Percentiles rank a stretch among this genome's conserved stretches.
phyloP scores from a whole-genome alignment of 257 asterid genomes.

The Solanum chiquidenum region DNA sequence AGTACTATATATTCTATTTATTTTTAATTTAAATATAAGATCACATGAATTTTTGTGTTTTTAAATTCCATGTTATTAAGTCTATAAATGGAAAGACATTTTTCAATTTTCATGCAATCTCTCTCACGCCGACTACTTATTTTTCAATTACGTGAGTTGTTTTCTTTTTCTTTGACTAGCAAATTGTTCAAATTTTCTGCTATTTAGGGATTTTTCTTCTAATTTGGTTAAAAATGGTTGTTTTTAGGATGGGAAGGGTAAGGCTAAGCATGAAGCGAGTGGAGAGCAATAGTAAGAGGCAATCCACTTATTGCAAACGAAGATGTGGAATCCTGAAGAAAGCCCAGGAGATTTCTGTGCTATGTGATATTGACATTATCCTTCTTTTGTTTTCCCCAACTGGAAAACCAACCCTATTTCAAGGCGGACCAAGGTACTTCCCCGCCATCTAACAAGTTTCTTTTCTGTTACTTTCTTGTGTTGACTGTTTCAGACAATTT shows the following conservation, averaged over 20 bases:
- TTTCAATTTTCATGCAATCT: background rate
- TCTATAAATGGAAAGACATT: background rate
- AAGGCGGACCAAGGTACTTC: conserved; percentile 59
- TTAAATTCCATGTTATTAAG: background rate
- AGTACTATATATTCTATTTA: too few relatives aligned
- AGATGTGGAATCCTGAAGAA: conserved; percentile 76
- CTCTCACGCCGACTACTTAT: background rate
- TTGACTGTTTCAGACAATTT: too few relatives aligned
- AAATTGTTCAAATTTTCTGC: background rate
- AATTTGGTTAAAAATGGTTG: background rate
- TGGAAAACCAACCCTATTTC: conserved; percentile 67
- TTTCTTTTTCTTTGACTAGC: background rate
- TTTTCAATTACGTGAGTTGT: background rate
- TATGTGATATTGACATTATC: conserved; percentile 68
- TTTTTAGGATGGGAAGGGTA: conserved; percentile 80
- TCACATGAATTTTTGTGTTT: too few relatives aligned
- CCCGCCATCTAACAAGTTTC: background rate
- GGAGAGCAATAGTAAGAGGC: conserved; percentile 68
- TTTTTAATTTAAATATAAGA: too few relatives aligned
- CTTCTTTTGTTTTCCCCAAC: conserved; percentile 86
- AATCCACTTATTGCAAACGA: conserved; percentile 71
- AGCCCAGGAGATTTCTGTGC: conserved; percentile 70
- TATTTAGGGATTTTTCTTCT: too few relatives aligned
- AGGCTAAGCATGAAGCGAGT: conserved; percentile 71
- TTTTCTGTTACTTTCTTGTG: background rate